Evolutionary conservation across 2,329 filamentous ascomycete genomes (phyloP).

Genomic region (Pestalotiopsis fici): DNA sequence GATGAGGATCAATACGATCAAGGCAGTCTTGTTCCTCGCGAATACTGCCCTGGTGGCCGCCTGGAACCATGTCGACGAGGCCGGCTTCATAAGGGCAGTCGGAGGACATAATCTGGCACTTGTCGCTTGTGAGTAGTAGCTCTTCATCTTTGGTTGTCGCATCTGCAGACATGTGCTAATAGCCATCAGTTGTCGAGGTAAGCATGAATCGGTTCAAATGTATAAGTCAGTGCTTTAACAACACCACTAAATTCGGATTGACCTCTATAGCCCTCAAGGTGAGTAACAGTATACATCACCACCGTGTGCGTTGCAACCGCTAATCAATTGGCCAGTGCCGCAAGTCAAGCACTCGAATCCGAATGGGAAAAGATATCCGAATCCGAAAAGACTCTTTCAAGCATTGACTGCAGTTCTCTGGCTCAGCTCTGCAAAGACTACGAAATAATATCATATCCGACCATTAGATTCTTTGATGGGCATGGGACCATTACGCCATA

Average conservation of each 20-base stretch:
- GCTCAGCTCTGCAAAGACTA: slow-evolving; percentile 40
- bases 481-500: slow-evolving; percentile 37
- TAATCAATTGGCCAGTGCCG: slow-evolving; percentile 20
- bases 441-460: slow-evolving; percentile 45
- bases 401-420: slow-evolving; percentile 40
- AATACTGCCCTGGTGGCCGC: slow-evolving; percentile 9
- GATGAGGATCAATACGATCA: not conserved
- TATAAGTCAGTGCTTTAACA: not conserved
- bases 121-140: slow-evolving; percentile 28
- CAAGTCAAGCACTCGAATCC: slow-evolving; percentile 32
- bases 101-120: slow-evolving; percentile 24
- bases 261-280: slow-evolving; percentile 24
- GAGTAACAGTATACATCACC: slow-evolving; percentile 9
- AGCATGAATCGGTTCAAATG: not conserved
- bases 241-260: not conserved
- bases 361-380: slow-evolving; percentile 34
- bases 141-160: too few relatives aligned
- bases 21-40: not conserved
- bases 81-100: slow-evolving; percentile 26
- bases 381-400: slow-evolving; percentile 25
- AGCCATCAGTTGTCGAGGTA: slow-evolving; percentile 21
- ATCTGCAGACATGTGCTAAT: not conserved
- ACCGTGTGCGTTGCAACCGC: not conserved
- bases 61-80: slow-evolving; percentile 24
- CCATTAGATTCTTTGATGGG: slow-evolving; percentile 43